Percentiles rank a stretch among this genome's conserved stretches.
Conservation (phyloP, 805 yeast genomes). For the Ogataea saltuana region DNA sequence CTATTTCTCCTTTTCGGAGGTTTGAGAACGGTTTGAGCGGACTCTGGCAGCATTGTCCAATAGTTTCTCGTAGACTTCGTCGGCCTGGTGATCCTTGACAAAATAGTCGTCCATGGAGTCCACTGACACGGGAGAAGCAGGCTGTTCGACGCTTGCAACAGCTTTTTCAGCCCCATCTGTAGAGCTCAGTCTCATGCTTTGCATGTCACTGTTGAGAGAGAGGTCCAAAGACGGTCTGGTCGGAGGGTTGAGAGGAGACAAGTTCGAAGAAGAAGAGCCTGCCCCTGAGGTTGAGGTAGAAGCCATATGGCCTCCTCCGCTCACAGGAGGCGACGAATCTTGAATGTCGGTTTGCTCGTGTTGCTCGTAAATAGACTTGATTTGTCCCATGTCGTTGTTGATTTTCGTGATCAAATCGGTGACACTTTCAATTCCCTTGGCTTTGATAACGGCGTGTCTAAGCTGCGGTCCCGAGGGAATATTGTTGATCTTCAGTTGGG, state of each 20-base stretch:
- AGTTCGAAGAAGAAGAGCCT: neutral
- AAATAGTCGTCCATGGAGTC: conserved; percentile 24
- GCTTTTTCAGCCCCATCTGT: neutral
- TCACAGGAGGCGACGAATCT: neutral
- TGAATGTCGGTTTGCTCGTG: conserved; percentile 4
- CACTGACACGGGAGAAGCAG: conserved; percentile 29
- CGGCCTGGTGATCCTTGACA: conserved; percentile 45
- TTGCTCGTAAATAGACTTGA: conserved; percentile 29
- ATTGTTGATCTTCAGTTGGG: conserved; percentile 31
- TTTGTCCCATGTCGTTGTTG: conserved; percentile 44
- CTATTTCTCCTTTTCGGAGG: conserved; percentile 14
- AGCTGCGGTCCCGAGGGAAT: conserved; percentile 58
- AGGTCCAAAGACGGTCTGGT: neutral
- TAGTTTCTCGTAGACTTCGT: conserved; percentile 71
- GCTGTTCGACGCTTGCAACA: conserved; percentile 13
- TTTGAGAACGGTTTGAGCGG: conserved; percentile 46
- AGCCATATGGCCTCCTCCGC: neutral
- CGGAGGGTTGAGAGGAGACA: conserved; percentile 6
- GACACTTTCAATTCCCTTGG: conserved; percentile 73
- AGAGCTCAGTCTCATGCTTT: neutral
- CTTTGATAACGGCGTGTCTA: conserved; percentile 64
- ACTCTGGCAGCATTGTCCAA: conserved; percentile 67
- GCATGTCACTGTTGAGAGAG: conserved; percentile 1
- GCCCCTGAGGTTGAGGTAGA: neutral
- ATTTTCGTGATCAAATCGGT: conserved; percentile 67